Evolutionary conservation across 768 basidiomycete species (phyloP).

Genomic region (Obba rivulosa): DNA sequence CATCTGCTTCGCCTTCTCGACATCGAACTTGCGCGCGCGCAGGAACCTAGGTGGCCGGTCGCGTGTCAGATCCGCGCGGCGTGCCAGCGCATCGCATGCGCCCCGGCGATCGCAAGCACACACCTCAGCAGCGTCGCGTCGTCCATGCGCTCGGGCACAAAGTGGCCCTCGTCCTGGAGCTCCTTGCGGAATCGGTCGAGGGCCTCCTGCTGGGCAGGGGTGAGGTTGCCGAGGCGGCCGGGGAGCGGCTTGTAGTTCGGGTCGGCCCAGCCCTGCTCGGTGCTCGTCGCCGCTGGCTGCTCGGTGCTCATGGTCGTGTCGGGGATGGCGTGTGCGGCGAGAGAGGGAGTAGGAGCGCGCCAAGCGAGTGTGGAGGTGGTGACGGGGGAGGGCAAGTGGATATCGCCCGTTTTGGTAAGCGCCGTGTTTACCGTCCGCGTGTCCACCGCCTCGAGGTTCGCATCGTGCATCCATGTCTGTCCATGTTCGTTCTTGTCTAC

Average conservation of each 20-base stretch:
- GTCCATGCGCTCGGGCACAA: constrained; percentile 62
- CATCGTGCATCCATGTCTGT: too few relatives aligned
- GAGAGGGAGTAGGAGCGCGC: background rate
- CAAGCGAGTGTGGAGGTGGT: background rate
- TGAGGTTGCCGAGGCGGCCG: constrained; percentile 78
- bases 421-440: too few relatives aligned
- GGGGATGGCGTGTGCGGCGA: background rate
- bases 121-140: constrained; percentile 67
- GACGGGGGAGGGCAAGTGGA: background rate
- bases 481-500: too few relatives aligned
- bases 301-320: constrained; percentile 3
- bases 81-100: background rate
- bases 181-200: constrained; percentile 67
- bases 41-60: constrained; percentile 57
- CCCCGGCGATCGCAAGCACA: constrained; percentile 10
- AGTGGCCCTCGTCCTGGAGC: constrained; percentile 53
- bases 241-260: constrained; percentile 62
- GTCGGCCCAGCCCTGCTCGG: constrained; percentile 57
- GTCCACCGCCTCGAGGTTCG: too few relatives aligned
- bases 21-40: constrained; percentile 89
- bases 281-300: constrained; percentile 43
- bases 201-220: constrained; percentile 50
- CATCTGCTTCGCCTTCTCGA: constrained; percentile 80
- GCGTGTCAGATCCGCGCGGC: background rate
- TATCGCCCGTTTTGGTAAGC: background rate